Percentiles rank a stretch among this genome's conserved stretches.
Evolutionary conservation across 2,329 filamentous ascomycete species (phyloP).

Genomic region (Annulohypoxylon truncatum): DNA sequence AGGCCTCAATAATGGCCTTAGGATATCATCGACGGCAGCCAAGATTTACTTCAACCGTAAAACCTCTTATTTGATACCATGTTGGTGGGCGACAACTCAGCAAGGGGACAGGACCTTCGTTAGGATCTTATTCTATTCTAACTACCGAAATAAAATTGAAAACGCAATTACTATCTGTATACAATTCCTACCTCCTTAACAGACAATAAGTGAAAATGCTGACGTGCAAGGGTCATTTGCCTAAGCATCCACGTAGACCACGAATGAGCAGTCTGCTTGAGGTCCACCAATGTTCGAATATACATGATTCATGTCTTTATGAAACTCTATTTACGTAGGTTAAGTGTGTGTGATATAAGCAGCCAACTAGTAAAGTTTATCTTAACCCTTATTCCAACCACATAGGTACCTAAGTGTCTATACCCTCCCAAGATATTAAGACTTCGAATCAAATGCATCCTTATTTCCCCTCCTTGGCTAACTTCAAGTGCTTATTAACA

Average conservation of each 20-base stretch:
- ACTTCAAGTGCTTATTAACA: conserved; percentile 49
- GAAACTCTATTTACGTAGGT: not conserved
- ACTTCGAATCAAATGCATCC: not conserved
- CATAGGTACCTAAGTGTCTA: not conserved
- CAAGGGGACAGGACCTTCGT: conserved; percentile 20
- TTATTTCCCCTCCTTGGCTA: not conserved
- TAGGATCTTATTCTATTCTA: conserved; percentile 15
- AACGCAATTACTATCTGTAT: not conserved
- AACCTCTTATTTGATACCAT: conserved; percentile 1
- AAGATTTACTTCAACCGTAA: not conserved
- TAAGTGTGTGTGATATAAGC: no score
- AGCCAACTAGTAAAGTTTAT: not conserved
- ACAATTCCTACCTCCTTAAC: not conserved
- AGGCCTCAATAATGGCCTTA: not conserved
- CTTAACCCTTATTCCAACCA: not conserved
- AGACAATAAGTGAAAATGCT: not conserved
- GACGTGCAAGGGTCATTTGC: no score
- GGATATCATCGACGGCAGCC: conserved; percentile 5
- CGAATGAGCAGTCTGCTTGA: no score
- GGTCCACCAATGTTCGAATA: no score
- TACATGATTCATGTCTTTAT: no score
- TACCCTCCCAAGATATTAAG: no score
- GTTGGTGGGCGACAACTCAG: not conserved
- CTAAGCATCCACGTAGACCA: no score
- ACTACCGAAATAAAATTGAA: conserved; percentile 1